Evolutionary conservation across 2,329 filamentous ascomycete genomes (phyloP), one percentile per base, ranked within the genome.

Genomic region (Grosmannia serpens): DNA sequence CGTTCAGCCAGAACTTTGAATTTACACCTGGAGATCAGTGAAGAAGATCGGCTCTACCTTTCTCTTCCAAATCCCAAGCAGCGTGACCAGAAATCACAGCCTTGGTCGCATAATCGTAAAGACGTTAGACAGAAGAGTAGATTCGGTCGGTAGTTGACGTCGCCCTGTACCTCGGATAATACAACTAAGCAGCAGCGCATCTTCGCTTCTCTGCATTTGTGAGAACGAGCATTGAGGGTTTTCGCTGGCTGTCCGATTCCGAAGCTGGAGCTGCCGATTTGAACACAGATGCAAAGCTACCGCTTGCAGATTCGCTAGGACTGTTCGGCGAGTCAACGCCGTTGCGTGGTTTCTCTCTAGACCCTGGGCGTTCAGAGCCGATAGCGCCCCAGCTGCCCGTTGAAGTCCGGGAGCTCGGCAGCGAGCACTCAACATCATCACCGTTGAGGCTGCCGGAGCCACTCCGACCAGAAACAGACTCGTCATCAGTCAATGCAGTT

Each of bases 191-290:
- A 24, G 55, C 54, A 2, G 56, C 56, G 26, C 51, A 54, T 27
- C 58, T 95, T 72, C 91, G 88, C 83, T 95, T 96, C 77, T 95
- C 91, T 62, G 85, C 87, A 70, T 86, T 91, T 64, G 88, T 91
- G 64, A 96, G 81, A 64, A 96, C 87, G 69, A 96, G 83, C 79
- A 91, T 87, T 57, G 90, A 87, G 65, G 87, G 88, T 77, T 87
- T 91, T 73, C 90, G 89, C 73, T 89, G 84, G 60, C 80, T 78
- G 63, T 82, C 72, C 49, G 75, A 75, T 66, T 84, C 78, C 62
- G 81, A 73, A 71, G 70, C 84, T 80, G 73, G 76, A 71, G 69
- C 77, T 71, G 76, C 77, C 58, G 83, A 80, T 76, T 85, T 86
- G 69, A 86, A 84, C 29, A 85, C 78, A 58, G 81, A 81, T 60